Percentiles rank a stretch among this genome's conserved stretches.
phyloP scores from a whole-genome alignment of 441 rosid genomes.

The Raphanus hybrid region DNA sequence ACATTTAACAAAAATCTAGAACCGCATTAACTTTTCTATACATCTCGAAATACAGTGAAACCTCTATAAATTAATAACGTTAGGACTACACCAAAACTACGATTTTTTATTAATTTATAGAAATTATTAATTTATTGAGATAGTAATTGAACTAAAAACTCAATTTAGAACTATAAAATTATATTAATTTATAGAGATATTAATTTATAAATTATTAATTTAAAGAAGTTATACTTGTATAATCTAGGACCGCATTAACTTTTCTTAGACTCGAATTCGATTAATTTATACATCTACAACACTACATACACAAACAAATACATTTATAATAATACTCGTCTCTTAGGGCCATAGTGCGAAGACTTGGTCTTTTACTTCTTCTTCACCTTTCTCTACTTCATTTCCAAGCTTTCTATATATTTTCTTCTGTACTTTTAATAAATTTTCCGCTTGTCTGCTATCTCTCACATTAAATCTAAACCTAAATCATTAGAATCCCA shows the following conservation, averaged over 20 bases:
- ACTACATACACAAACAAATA: no score
- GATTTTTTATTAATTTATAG: no score
- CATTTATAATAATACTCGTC: not conserved
- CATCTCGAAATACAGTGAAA: not conserved
- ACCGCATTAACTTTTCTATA: not conserved
- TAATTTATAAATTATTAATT: no score
- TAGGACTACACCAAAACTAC: no score
- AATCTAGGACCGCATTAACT: slow-evolving; percentile 15
- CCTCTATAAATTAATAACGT: no score
- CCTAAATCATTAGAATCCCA: slow-evolving; percentile 49
- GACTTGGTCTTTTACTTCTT: not conserved
- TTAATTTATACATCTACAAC: no score
- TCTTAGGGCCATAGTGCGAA: not conserved
- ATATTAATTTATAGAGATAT: no score
- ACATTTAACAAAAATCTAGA: slow-evolving; percentile 19
- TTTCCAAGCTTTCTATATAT: slow-evolving; percentile 33
- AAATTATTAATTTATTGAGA: no score
- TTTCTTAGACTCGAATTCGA: not conserved
- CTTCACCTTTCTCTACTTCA: slow-evolving; percentile 3
- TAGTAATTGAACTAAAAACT: no score
- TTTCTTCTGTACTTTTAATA: slow-evolving; percentile 39
- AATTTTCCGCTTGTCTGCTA: slow-evolving; percentile 37
- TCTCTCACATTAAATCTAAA: slow-evolving; percentile 46
- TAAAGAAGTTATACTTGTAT: no score
- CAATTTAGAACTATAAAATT: no score